Conservation (phyloP, 73 alveolate species). For the Diophrys appendiculata region DNA sequence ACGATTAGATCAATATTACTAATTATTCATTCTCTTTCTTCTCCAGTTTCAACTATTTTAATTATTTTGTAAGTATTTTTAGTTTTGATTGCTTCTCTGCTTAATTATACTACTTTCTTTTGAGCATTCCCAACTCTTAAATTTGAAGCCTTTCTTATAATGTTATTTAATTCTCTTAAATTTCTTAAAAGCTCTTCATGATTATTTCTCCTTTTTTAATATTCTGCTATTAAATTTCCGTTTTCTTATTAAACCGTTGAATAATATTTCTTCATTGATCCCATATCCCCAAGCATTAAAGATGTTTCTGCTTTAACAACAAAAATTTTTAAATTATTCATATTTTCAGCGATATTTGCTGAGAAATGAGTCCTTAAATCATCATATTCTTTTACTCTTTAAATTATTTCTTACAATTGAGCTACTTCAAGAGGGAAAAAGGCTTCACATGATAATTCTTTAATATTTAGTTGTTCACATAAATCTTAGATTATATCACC, state of each 20-base stretch:
- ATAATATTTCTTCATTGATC: slow-evolving; percentile 39
- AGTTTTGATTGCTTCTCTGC: slow-evolving; percentile 49
- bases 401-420: slow-evolving; percentile 37
- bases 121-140: slow-evolving; percentile 51
- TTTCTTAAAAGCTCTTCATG: slow-evolving; percentile 50
- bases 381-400: slow-evolving; percentile 65
- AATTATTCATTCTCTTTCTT: no score
- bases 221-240: slow-evolving; percentile 63
- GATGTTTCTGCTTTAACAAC: slow-evolving; percentile 89
- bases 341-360: slow-evolving; percentile 86
- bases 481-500: slow-evolving; percentile 86
- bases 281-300: slow-evolving; percentile 62
- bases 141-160: slow-evolving; percentile 64
- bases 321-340: slow-evolving; percentile 73
- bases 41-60: no score
- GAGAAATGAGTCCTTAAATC: slow-evolving; percentile 78
- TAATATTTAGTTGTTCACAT: slow-evolving; percentile 59
- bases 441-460: slow-evolving; percentile 60
- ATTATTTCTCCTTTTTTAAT: slow-evolving; percentile 60
- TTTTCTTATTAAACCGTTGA: slow-evolving; percentile 60
- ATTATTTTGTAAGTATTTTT: slow-evolving; percentile 7
- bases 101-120: slow-evolving; percentile 57
- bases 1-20: no score
- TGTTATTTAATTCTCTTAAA: slow-evolving; percentile 56
- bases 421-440: slow-evolving; percentile 64